Percentiles rank a stretch among this genome's conserved stretches.
Evolutionary conservation across 306 rosid species (phyloP).

Genomic region (Fragaria vesca): DNA sequence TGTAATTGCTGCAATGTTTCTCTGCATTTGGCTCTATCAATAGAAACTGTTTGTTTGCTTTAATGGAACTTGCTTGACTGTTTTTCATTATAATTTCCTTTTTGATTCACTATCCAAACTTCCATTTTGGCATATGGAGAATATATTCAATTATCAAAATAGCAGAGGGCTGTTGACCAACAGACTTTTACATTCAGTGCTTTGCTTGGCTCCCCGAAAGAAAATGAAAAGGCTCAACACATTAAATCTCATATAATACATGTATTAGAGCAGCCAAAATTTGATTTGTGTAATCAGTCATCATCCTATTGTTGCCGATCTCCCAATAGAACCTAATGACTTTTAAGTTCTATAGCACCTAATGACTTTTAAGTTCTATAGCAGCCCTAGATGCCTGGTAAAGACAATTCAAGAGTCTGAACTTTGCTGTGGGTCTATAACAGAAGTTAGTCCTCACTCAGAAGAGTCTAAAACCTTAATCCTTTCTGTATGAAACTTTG

Average conservation of each 20-base stretch:
- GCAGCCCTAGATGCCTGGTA: too few species aligned
- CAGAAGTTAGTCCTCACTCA: too few species aligned
- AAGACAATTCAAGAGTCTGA: too few species aligned
- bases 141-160: background rate
- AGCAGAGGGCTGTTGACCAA: background rate
- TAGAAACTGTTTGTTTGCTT: slow-evolving; percentile 11
- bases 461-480: background rate
- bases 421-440: too few species aligned
- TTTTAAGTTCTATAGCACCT: background rate
- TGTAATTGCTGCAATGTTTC: slow-evolving; percentile 17
- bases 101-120: background rate
- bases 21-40: slow-evolving; percentile 12
- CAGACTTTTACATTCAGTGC: background rate
- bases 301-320: background rate
- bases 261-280: background rate
- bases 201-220: background rate
- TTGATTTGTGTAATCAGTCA: background rate
- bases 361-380: too few species aligned
- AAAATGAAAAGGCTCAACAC: background rate
- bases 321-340: background rate
- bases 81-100: background rate
- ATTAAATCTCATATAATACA: background rate
- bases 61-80: background rate
- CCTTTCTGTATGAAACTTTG: too few species aligned
- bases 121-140: too few species aligned